Evolutionary conservation across 768 basidiomycete genomes (phyloP), one percentile per base, ranked within the genome.

Genomic region (Mycena vulgaris): DNA sequence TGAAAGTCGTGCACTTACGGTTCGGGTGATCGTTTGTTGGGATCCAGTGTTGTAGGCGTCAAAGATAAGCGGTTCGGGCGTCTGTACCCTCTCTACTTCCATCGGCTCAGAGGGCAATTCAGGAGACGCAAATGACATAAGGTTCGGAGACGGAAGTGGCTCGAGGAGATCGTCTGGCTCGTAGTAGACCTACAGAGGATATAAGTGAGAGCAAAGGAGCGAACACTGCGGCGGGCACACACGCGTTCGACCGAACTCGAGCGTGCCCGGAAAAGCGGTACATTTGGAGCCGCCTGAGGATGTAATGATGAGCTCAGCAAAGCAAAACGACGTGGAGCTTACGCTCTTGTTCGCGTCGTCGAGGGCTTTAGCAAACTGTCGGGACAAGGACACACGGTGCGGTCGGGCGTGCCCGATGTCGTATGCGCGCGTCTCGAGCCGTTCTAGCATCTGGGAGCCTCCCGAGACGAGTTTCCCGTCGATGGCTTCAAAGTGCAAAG

Each of bases 351-450:
- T 69, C 2, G 68, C 61, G 25, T 63, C 65, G 5, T 49, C 48
- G 21, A 70, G 33, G 10, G 72, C 72, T 57, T 63, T 69, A 23
- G 72, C 45, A 51, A 73, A 69, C 60, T 69, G 64, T 27, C 72
- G 68, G 21, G 72, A 60, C 23, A 73, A 23, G 0, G 68, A 57
- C n/a, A 73, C 53, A 21, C 68, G 68, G 16, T 30, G 56, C 4
- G 61, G 61, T 17, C 59, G 33, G 16, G 5, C 13, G 21, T 45
- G 21, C 6, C 35, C 51, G 10, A 17, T 6, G 25, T 9, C 30
- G 25, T 17, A 11, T 1, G 1, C 23, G 39, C 19, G 67, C 23
- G 13, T 45, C 19, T 59, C 71, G 42, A 66, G 57, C 9, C 25
- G 51, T 28, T 52, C 66, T 11, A 69, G 45, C 13, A 17, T 57